Base-by-base conservation (phyloP, 2,329 filamentous ascomycete species). In the Aspergillus alliaceus region DNA sequence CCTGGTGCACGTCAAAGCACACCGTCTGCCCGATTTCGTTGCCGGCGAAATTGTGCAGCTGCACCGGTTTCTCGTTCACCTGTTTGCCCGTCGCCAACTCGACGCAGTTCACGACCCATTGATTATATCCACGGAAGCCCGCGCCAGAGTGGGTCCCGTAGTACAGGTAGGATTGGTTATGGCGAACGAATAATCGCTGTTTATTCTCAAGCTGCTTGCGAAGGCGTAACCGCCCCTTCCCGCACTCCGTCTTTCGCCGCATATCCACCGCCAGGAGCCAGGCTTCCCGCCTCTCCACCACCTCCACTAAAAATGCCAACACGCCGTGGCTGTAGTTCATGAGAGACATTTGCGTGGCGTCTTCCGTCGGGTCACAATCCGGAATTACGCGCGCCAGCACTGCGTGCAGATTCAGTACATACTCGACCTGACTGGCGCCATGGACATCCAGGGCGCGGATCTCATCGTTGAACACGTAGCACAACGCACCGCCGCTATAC, bases 1-100 rank as follows among this genome's bases (percentile, higher is more conserved):
- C 81, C 35, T 85, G 79, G 59, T 89, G 79, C 18, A 92, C 83
- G 59, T 90, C 87, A 66, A 93, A 92, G 59, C 84, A 89, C n/a
- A 90, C 78, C 0, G 84, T 86, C 11, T 82, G 83, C 6, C 86
- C 87, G 31, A 91, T 79, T 46, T 90, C 87, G 18, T 79, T 81
- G 1, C 87, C 89, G 42, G 84, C 81, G 56, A 90, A 78, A 24
- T 85, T 79, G 35, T 82, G 74, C 3, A 90, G 74, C 32, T 84
- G 75, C 5, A 88, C 68, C 6, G 73, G 69, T 39, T 77, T 78
- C 11, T 75, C 63, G 0, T 74, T 69, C 20, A 79, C 67, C 73
- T 79, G 80, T n/a, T 68, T 68, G 2, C 67, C 59, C 1, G 67
- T 70, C 8, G 59, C 51, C 34, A 89, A 70, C 59, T 82, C 69